Base-by-base conservation (phyloP, 1,284 basidiomycete species). In the Trichosporon sp. region DNA sequence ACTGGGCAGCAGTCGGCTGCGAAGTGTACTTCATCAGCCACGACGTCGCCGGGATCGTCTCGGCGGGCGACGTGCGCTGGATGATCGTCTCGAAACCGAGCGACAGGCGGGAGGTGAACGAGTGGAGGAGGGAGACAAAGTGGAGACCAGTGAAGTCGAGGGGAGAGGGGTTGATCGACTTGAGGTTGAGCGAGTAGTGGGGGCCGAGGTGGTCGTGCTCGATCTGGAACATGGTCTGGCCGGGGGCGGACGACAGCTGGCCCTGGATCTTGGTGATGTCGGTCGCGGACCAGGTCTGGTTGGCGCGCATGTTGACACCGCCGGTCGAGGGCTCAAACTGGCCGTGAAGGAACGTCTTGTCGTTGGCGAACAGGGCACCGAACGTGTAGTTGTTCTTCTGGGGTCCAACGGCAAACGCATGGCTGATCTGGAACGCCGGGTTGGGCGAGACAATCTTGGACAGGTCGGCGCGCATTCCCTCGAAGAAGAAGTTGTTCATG, bases 381-480 rank as follows among this genome's bases (percentile, higher is more conserved):
- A 99, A 97, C 80, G 92, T 95, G 83, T 99, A 99, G 49, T 89
- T 89, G 27, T 90, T 84, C 32, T 86, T 79, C 40, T 87, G 86
- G 78, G 86, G 65, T 44, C 78, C 79, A 59, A 81, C 76, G 62
- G 89, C 85, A 82, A 99, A 98, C 44, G 93, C 92, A 81, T 99
- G 96, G 65, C 94, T 95, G 75, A 98, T 90, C 84, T 98, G 95
- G 87, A 99, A 99, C 62, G 92, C 88, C 32, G 96, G 96, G 81
- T 88, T 93, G 79, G 91, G 86, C 62, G 92, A 96, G 71, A 99
- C 84, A 70, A 87, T 89, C 84, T 99, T 99, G 65, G 92, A 90
- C 72, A 99, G 84, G 83, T 99, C 96, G 58, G 96, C 96, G 73
- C 95, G 86, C 21, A 85, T 95, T 69, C 96, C 96, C 83, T 99